A percentile compares a stretch with the other conserved stretches of the same genome.
These are phyloP conservation scores for Lichtheimia ramosa DNA, from an alignment of 371 early-diverging fungal species.

Conservation along the genomic window DNA sequence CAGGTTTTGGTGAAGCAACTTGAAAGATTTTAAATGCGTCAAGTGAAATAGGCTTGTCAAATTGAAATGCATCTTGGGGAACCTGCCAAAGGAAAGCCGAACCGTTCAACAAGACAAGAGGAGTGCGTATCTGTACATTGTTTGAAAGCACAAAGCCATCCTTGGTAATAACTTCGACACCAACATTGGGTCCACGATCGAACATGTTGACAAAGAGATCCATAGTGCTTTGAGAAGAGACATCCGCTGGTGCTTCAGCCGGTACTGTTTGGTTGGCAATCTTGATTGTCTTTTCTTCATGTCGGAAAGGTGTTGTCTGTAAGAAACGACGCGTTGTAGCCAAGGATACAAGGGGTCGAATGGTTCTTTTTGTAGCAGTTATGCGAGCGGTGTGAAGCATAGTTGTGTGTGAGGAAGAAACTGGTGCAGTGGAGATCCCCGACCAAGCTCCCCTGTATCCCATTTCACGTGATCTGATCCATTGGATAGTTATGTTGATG, in stretches of 20 bases:
- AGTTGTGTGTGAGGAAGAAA: no score
- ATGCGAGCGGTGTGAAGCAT: no score
- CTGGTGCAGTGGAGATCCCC: no score
- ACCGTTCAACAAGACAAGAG: constrained; percentile 49
- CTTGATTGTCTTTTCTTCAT: not conserved
- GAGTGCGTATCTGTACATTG: constrained; percentile 40
- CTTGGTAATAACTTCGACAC: constrained; percentile 46
- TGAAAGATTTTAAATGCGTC: constrained; percentile 51
- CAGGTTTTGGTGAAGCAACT: constrained; percentile 49
- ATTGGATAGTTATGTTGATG: no score
- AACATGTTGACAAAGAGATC: constrained; percentile 54
- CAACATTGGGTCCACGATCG: constrained; percentile 51
- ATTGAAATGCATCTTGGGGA: constrained; percentile 32
- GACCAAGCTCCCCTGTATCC: no score
- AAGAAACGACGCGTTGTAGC: no score
- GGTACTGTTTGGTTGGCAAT: constrained; percentile 16
- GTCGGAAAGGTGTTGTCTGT: no score
- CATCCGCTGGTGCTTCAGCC: constrained; percentile 14
- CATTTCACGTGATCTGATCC: no score
- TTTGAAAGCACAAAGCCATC: constrained; percentile 52
- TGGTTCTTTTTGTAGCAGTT: no score
- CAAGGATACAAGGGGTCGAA: no score
- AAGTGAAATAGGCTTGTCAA: constrained; percentile 26
- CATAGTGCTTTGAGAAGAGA: constrained; percentile 5
- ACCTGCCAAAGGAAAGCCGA: constrained; percentile 52